Conservation (phyloP, 495 filamentous ascomycete species). For the Cladorrhinum samala region DNA sequence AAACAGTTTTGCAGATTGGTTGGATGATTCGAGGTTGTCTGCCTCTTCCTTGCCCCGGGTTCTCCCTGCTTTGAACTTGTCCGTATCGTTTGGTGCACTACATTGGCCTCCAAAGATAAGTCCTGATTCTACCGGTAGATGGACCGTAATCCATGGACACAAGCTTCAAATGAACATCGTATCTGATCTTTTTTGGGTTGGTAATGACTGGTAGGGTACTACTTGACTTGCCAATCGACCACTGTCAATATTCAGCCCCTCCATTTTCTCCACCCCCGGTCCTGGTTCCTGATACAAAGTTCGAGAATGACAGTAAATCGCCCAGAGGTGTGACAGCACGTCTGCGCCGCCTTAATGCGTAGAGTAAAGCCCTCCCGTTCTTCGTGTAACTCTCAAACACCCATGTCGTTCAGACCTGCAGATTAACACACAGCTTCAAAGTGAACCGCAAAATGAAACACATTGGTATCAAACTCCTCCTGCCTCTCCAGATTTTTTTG, state of each 20-base stretch:
- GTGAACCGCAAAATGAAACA: slow-evolving; percentile 2
- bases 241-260: neutral
- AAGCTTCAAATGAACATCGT: no score
- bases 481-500: slow-evolving; percentile 2
- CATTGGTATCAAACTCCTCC: slow-evolving; percentile 15
- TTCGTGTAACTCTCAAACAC: slow-evolving; percentile 6
- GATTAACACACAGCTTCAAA: slow-evolving; percentile 17
- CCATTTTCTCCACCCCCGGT: neutral
- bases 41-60: no score
- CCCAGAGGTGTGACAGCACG: neutral
- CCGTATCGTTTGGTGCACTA: no score
- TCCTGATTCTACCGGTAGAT: neutral
- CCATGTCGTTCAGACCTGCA: slow-evolving; percentile 16
- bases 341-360: slow-evolving; percentile 16
- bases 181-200: neutral
- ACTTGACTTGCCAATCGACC: neutral
- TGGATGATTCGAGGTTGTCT: no score
- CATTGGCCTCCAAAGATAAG: no score
- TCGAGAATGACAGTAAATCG: slow-evolving; percentile 1
- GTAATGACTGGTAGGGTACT: neutral
- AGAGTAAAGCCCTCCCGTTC: slow-evolving; percentile 13
- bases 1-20: no score
- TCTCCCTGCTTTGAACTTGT: no score
- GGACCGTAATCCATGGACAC: neutral
- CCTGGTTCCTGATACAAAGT: no score